Evolutionary conservation across 805 yeast genomes (phyloP).

Genomic region (Myxozyma geophila): DNA sequence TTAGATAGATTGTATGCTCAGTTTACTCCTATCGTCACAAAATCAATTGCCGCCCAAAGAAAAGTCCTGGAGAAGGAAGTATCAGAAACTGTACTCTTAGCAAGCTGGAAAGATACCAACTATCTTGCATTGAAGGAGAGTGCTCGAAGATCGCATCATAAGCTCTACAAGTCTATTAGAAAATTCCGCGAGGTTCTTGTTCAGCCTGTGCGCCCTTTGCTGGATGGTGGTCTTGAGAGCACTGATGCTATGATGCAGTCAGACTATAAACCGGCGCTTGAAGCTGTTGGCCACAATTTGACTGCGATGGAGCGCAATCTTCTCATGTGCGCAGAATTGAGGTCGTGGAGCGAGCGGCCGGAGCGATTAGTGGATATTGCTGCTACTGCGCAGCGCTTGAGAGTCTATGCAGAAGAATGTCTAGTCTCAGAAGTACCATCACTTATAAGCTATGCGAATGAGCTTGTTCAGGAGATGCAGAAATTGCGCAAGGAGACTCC

Average conservation of each 20-base stretch:
- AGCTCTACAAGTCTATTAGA: conserved; percentile 78
- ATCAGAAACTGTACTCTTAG: conserved; percentile 80
- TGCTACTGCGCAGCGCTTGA: conserved; percentile 61
- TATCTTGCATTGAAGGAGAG: conserved; percentile 92
- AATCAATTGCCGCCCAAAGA: conserved; percentile 52
- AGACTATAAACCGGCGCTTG: not conserved
- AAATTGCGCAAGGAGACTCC: conserved; percentile 81
- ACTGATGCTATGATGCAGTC: not conserved
- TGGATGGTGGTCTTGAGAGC: conserved; percentile 26
- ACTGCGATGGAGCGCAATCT: not conserved
- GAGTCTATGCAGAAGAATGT: conserved; percentile 49
- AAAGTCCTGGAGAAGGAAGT: conserved; percentile 74
- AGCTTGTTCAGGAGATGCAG: conserved; percentile 61
- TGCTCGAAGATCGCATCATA: conserved; percentile 85
- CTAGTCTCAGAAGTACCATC: conserved; percentile 51
- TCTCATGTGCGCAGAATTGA: conserved; percentile 2
- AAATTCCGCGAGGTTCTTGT: conserved; percentile 66
- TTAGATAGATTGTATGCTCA: conserved; percentile 69
- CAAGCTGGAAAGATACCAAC: conserved; percentile 97
- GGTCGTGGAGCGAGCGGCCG: conserved; percentile 52
- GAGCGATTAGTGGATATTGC: conserved; percentile 57
- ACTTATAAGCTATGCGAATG: conserved; percentile 60
- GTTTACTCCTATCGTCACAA: conserved; percentile 57
- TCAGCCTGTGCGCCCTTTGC: conserved; percentile 22
- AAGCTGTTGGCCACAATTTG: not conserved